These are phyloP conservation scores for Rhodotorula kratochvilovae DNA, from an alignment of 768 basidiomycete genomes.

Conservation along the genomic window DNA sequence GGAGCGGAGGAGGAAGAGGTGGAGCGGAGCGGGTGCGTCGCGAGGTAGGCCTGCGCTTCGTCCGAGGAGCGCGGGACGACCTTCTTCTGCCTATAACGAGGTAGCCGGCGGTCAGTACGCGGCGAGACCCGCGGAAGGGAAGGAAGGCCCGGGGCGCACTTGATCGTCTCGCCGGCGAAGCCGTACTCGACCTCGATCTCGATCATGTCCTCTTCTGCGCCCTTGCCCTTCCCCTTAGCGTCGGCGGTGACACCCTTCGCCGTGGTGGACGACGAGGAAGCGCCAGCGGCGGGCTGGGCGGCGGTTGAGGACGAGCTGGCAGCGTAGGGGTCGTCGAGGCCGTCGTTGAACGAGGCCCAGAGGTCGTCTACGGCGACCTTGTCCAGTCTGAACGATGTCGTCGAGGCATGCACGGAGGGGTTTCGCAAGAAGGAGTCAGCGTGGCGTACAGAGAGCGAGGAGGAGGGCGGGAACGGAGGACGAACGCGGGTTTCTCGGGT, in stretches of 20 bases:
- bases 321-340: background rate
- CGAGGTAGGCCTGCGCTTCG: constrained; percentile 72
- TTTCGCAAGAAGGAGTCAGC: too few relatives aligned
- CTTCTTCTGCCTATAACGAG: constrained; percentile 59
- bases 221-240: constrained; percentile 15
- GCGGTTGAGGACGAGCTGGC: background rate
- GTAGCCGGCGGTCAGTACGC: constrained; percentile 12
- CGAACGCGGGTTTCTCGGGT: constrained; percentile 8
- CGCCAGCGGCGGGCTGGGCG: background rate
- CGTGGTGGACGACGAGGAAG: background rate
- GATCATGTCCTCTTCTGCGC: constrained; percentile 49
- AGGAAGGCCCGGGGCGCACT: constrained; percentile 55
- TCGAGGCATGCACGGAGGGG: background rate
- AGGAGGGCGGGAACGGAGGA: background rate
- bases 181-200: constrained; percentile 66
- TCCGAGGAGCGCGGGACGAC: constrained; percentile 68
- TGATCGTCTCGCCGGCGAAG: constrained; percentile 71
- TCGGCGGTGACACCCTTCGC: too few relatives aligned
- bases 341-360: constrained; percentile 41
- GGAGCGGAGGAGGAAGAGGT: background rate
- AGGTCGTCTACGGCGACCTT: constrained; percentile 36
- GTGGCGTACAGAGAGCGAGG: background rate
- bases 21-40: constrained; percentile 1
- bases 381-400: constrained; percentile 8
- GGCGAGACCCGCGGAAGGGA: background rate